A percentile compares a stretch with the other conserved stretches of the same genome.
phyloP scores from a whole-genome alignment of 164 flowering plant species.

The Vitis cinerea region DNA sequence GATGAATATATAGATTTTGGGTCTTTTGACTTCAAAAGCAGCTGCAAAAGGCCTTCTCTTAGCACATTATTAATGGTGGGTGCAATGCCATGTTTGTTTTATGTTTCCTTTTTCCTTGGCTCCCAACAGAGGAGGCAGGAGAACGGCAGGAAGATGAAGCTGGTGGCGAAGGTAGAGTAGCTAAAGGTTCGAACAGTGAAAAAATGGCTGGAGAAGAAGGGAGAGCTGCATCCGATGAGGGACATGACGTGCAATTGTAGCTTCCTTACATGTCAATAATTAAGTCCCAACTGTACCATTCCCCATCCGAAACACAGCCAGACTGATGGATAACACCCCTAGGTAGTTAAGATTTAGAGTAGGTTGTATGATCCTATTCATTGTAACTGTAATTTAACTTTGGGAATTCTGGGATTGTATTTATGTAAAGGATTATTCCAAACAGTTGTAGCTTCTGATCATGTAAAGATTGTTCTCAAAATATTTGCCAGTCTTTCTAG shows the following conservation, averaged over 20 bases:
- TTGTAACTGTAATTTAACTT: conserved; percentile 5
- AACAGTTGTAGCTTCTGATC: background rate
- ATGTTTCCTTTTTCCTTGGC: conserved; percentile 16
- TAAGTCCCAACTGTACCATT: no score
- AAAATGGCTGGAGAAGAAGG: conserved; percentile 17
- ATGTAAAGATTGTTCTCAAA: conserved; percentile 3
- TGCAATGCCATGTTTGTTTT: background rate
- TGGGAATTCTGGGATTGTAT: background rate
- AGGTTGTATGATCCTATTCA: background rate
- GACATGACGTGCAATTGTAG: background rate
- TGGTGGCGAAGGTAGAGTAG: conserved; percentile 12
- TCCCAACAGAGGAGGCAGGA: conserved; percentile 24
- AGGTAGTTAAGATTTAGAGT: no score
- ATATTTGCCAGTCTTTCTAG: background rate
- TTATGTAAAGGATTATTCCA: background rate
- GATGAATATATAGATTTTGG: no score
- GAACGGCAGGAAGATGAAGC: conserved; percentile 16
- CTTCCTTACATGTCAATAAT: no score
- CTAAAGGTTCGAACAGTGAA: conserved; percentile 15
- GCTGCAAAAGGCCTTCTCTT: background rate
- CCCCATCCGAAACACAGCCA: no score
- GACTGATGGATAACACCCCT: no score
- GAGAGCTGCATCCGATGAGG: conserved; percentile 12
- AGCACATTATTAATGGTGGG: background rate
- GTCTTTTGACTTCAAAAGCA: no score